phyloP scores from a whole-genome alignment of 371 early-diverging fungal genomes.

The Rhizomucor pusillus region DNA sequence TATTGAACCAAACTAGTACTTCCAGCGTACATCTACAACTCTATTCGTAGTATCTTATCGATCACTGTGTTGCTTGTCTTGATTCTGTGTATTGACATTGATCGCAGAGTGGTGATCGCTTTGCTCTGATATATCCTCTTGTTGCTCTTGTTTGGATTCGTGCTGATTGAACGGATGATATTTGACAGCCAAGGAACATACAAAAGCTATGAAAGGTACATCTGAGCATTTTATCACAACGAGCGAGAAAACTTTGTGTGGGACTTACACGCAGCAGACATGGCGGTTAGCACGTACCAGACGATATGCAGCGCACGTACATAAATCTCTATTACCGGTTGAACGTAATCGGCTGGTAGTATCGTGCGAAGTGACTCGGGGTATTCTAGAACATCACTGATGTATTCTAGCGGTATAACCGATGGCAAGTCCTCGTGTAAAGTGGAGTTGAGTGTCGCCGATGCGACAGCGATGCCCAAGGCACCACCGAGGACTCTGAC shows the following conservation, averaged over 20 bases:
- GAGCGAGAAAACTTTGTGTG: neutral
- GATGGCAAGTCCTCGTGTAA: slow-evolving; percentile 20
- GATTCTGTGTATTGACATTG: neutral
- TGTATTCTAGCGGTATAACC: neutral
- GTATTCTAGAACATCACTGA: neutral
- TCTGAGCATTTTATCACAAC: neutral
- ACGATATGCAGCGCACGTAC: neutral
- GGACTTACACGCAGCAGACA: neutral
- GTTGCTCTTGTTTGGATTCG: neutral
- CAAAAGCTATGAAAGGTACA: neutral
- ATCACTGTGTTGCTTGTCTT: too few relatives aligned
- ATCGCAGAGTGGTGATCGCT: neutral
- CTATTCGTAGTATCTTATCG: too few relatives aligned
- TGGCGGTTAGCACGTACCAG: neutral
- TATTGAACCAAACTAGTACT: too few relatives aligned
- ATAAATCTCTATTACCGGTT: neutral
- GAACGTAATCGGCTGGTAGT: neutral
- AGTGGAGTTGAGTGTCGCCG: slow-evolving; percentile 30
- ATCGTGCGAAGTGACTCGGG: neutral
- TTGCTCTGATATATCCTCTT: neutral
- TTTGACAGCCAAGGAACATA: neutral
- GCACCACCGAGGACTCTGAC: slow-evolving; percentile 42
- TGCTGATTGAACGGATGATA: neutral
- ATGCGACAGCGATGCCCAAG: slow-evolving; percentile 38
- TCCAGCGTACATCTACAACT: too few relatives aligned